These are phyloP conservation scores for Tilletia walkeri DNA, from an alignment of 1,284 basidiomycete genomes.

Conservation along the genomic window DNA sequence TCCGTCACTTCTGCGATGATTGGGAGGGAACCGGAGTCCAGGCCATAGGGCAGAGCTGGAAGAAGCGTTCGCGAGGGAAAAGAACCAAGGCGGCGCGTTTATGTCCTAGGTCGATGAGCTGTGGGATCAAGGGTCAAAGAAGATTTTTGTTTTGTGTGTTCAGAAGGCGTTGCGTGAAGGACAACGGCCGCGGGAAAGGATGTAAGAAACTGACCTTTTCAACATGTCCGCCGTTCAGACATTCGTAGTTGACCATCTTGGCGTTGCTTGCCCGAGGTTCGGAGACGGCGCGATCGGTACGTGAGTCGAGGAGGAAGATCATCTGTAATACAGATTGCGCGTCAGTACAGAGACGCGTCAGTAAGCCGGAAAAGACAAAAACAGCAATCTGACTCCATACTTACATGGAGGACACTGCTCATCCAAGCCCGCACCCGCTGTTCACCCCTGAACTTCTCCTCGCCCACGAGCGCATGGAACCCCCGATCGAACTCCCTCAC, in stretches of 20 bases:
- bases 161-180: not conserved
- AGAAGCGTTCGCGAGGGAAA: conserved; percentile 46
- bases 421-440: conserved; percentile 51
- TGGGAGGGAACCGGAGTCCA: conserved; percentile 20
- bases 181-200: not conserved
- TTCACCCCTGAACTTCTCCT: conserved; percentile 47
- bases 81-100: conserved; percentile 49
- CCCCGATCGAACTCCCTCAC: conserved; percentile 41
- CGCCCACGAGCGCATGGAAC: conserved; percentile 51
- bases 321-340: conserved; percentile 21
- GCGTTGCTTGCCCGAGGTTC: conserved; percentile 48
- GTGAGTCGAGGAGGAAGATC: conserved; percentile 45
- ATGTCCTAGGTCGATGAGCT: conserved; percentile 46
- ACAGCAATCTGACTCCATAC: not conserved
- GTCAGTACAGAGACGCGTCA: not conserved
- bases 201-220: conserved; percentile 32
- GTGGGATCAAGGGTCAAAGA: not conserved
- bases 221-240: conserved; percentile 49
- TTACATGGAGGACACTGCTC: conserved; percentile 44
- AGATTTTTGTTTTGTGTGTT: not conserved
- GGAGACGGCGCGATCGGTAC: conserved; percentile 38
- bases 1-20: not conserved
- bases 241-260: conserved; percentile 52
- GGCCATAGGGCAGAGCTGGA: conserved; percentile 49
- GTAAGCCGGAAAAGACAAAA: not conserved